Base-by-base conservation (phyloP, 352 stramenopile species). In the Sclerospora graminicola region DNA sequence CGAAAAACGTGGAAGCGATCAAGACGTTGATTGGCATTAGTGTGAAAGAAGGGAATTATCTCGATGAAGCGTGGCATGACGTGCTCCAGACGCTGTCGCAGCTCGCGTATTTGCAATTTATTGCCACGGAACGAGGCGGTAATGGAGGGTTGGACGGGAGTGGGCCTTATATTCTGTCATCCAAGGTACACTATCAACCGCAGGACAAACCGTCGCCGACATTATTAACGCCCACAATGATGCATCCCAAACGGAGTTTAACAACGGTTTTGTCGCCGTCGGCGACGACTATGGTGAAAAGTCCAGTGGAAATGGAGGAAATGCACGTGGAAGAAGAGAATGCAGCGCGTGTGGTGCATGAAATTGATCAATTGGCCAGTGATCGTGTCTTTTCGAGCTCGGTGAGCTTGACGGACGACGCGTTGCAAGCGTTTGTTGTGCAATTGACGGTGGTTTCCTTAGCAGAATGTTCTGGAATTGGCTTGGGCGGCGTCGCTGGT, bases 1-100 rank as follows among this genome's bases (percentile, higher is more conserved):
- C 78, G 11, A 99, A 99, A 69, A 96, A 99, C 66, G 95, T 99
- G 45, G 91, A 97, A 39, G 96, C 92, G 28, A 97, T 99, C 59
- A 89, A 95, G 45, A 94, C 95, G 32, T 67, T 99, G 2, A 83
- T 99, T 14, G 95, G 79, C 8, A 96, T 99, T 58, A 96, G 94
- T 7, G 79, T 98, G 8, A 94, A 96, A 50, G 95, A 99, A 57
- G 95, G 94, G 29, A 95, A 98, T 60, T 96, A 97, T 54, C 70
- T 99, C 9, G 88, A 87, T 16, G 94, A 98, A 49, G 96, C 88
- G 32, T 99, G 97, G 97, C 73, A 80, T 23, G 79, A 91, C 24
- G 95, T 99, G 40, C 60, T 99, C 16, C 92, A 96, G 52, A 97
- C 90, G 52, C 95, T 99, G 45, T 98, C 92, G 3, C 94, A 98